Base-by-base conservation (phyloP, 495 filamentous ascomycete species). In the Podospora didyma region DNA sequence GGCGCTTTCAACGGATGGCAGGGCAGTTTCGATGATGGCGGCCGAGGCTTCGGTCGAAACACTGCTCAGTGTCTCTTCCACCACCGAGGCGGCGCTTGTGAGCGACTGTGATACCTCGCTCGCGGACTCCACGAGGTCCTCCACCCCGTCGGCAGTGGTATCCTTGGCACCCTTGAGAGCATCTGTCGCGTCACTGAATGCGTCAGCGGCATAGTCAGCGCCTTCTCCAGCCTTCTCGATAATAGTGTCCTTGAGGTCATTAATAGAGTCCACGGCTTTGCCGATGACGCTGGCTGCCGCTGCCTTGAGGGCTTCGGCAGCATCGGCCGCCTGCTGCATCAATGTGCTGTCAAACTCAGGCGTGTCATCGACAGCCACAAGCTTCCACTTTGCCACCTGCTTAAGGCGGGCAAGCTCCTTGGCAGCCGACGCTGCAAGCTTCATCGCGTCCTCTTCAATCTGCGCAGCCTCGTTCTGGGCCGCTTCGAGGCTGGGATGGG, bases 361-460 rank as follows among this genome's bases (percentile, higher is more conserved):
- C 14, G 82, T 85, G 2, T 82, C 75, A 63, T 97, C 95, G 23
- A 79, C 71, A 41, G 91, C 85, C 21, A 81, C 77, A 46, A 96
- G 79, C 73, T 97, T 97, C 89, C 89, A 95, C 59, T 78, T 77
- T 22, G 85, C 89, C 42, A 95, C 87, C 59, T 89, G 86, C 81
- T 94, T 97, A 23, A 99, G 70, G 37, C 90, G 75, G 17, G 79
- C 78, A 28, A 99, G 79, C 63, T 99, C 92, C 62, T 85, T 86
- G 31, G 94, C 95, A 17, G 90, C 84, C 23, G 84, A 70, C 54
- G 91, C 87, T 4, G 95, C 94, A 54, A 88, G 77, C 49, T 74
- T 75, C 88, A 97, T 97, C 24, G 82, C 94, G 58, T 79, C 77
- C 12, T 82, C 82, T 64, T 96, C 83, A 14, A 96, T 75, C 3